Base-by-base conservation (phyloP, 1,284 basidiomycete genomes). In the Polyporus tsugae region DNA sequence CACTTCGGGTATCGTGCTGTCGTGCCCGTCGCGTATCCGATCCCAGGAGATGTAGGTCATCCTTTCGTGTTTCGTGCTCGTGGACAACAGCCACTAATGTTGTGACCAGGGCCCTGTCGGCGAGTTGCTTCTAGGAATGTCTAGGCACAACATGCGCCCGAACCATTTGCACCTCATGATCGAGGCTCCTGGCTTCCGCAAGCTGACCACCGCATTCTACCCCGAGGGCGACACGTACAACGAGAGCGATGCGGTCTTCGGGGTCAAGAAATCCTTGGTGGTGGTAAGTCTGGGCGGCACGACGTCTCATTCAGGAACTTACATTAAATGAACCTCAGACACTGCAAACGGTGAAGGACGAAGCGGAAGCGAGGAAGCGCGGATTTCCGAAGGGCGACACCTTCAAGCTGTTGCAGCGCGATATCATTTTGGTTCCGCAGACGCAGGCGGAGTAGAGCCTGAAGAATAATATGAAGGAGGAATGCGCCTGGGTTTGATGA, bases 81-180 rank as follows among this genome's bases (percentile, higher is more conserved):
- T 74, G 58, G 35, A 22, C 5, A 7, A 19, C n/a, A 9, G 7
- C 6, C 7, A 49, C 46, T 70, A 55, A 69, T 62, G 57, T 69
- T 19, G 52, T 19, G 58, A 49, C 0, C 70, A 88, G 87, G 95
- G 94, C 0, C 89, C 94, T 0, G 92, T 95, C 6, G 92, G 91
- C 1, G 83, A 85, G 39, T 75, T 95, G 68, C 79, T 95, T 29
- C 68, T 82, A 2, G 78, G 77, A 0, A 82, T 95, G 10, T 85
- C 85, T 38, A 85, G 95, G 67, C 95, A 96, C 76, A 89, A 91
- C 73, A 89, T 90, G 83, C 86, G 95, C 33, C 95, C 94, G 17
- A 90, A 88, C 60, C 95, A 96, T 78, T 76, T 96, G 69, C 95
- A 96, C 78, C 81, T 95, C 72, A 86, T 89, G 83, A 83, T 95